Evolutionary conservation across 108 stramenopile genomes (phyloP).

Genomic region (Conticribra weissflogii): DNA sequence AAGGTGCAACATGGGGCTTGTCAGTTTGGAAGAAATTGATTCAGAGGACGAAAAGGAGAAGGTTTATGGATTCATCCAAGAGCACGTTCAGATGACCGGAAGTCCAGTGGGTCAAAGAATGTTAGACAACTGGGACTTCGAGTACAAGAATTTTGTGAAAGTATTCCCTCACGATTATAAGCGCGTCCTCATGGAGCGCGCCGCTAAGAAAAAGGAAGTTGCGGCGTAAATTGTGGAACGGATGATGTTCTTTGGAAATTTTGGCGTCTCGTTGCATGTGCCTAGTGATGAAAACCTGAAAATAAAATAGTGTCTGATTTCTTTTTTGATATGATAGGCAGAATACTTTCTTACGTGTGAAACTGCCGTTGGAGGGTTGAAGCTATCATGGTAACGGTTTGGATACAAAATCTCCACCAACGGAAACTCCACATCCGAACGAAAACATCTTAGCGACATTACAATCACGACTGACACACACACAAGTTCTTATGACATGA

Average conservation of each 20-base stretch:
- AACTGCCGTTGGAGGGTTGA: not conserved
- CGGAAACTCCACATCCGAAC: no score
- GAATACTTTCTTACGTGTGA: not conserved
- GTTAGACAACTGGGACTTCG: constrained; percentile 88
- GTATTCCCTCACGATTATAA: constrained; percentile 98
- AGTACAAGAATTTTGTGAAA: constrained; percentile 86
- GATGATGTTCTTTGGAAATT: not conserved
- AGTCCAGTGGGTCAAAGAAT: constrained; percentile 82
- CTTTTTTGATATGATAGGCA: not conserved
- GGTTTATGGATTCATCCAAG: constrained; percentile 87
- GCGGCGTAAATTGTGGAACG: constrained; percentile 32
- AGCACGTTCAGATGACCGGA: constrained; percentile 89
- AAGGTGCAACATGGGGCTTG: constrained; percentile 98
- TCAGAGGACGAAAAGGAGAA: constrained; percentile 81
- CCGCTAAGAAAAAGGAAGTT: constrained; percentile 53
- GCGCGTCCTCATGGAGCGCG: constrained; percentile 84
- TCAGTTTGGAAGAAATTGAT: constrained; percentile 85
- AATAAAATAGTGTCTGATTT: not conserved
- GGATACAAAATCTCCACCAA: no score
- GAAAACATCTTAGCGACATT: no score
- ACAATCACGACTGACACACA: no score
- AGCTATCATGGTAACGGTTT: not conserved
- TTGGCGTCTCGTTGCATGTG: not conserved
- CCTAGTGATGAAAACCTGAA: not conserved
- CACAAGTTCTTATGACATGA: no score